A percentile compares a stretch with the other conserved stretches of the same genome.
These are phyloP conservation scores for Wallacemonas sp. DNA, from an alignment of 208 protist species.

Conservation along the genomic window DNA sequence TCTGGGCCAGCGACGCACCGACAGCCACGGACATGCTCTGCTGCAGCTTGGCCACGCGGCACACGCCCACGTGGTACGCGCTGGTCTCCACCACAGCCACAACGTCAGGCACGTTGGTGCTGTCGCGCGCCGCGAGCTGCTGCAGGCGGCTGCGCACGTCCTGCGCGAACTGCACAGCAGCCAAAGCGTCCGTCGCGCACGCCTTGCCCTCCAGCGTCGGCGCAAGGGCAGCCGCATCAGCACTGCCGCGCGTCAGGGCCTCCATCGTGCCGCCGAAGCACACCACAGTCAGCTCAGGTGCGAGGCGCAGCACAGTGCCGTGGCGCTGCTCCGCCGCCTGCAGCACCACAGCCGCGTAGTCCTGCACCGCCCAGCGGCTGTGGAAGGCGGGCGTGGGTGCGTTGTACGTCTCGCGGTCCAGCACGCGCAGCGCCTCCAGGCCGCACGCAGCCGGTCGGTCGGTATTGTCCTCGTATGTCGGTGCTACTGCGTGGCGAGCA, in stretches of 20 bases:
- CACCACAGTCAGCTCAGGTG: neutral
- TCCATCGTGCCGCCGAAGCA: conserved; percentile 4
- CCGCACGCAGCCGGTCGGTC: too few relatives aligned
- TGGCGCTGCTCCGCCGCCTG: conserved; percentile 2
- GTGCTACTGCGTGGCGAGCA: neutral
- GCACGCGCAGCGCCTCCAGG: conserved; percentile 1
- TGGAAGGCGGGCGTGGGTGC: neutral
- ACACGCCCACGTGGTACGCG: neutral
- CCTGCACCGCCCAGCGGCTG: conserved; percentile 5
- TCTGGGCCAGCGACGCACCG: neutral
- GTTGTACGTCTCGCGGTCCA: neutral
- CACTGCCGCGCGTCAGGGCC: conserved; percentile 1
- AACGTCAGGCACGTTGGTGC: conserved; percentile 1
- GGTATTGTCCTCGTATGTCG: neutral
- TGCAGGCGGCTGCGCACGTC: conserved; percentile 7
- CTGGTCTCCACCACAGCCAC: conserved; percentile 3
- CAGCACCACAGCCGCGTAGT: conserved; percentile 1
- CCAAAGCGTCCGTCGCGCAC: conserved; percentile 4
- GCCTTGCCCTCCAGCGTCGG: neutral
- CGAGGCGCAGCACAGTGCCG: conserved; percentile 1
- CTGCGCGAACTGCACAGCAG: conserved; percentile 11
- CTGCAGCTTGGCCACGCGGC: neutral
- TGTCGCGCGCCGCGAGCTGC: neutral
- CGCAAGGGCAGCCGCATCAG: neutral
- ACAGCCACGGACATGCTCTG: conserved; percentile 4